Conservation (phyloP, 2,329 filamentous ascomycete species). For the Plectosphaerella cucumerina region DNA sequence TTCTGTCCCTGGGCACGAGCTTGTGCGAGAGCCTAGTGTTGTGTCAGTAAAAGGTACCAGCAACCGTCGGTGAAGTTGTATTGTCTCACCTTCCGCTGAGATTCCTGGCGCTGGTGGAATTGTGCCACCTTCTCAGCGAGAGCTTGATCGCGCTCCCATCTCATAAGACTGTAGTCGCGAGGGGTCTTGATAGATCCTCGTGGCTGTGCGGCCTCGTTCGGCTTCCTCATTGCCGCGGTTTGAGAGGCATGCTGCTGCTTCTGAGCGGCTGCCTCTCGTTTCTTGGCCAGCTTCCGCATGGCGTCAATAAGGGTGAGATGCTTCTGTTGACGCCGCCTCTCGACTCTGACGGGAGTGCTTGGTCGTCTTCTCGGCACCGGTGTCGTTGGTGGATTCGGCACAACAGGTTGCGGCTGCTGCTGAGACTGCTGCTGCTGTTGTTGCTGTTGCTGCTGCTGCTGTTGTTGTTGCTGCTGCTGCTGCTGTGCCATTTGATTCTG, state of each 20-base stretch:
- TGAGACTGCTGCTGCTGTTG: conserved; percentile 45
- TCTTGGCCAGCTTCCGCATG: conserved; percentile 94
- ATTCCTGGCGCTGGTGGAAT: conserved; percentile 56
- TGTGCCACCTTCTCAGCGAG: conserved; percentile 56
- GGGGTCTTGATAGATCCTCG: conserved; percentile 61
- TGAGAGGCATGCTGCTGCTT: conserved; percentile 82
- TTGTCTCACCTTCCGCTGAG: conserved; percentile 48
- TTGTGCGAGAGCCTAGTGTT: conserved; percentile 25
- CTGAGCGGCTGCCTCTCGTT: conserved; percentile 77
- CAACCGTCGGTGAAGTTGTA: too few species aligned
- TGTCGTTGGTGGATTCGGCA: conserved; percentile 36
- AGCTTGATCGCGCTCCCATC: conserved; percentile 78
- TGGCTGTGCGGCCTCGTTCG: conserved; percentile 57
- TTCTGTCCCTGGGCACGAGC: conserved; percentile 41
- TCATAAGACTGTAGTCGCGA: conserved; percentile 83
- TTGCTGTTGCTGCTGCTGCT: conserved; percentile 29
- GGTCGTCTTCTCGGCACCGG: conserved; percentile 59
- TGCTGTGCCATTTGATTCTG: conserved; percentile 46
- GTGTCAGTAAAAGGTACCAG: conserved; percentile 3
- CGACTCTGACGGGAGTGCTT: conserved; percentile 71
- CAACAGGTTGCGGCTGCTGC: conserved; percentile 22
- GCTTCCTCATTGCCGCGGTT: conserved; percentile 77
- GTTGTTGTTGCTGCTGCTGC: conserved; percentile 25
- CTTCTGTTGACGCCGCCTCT: conserved; percentile 79
- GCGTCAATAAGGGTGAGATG: conserved; percentile 87